A percentile compares a stretch with the other conserved stretches of the same genome.
Evolutionary conservation across 805 yeast genomes (phyloP).

Genomic region (Kuraishia borneana): DNA sequence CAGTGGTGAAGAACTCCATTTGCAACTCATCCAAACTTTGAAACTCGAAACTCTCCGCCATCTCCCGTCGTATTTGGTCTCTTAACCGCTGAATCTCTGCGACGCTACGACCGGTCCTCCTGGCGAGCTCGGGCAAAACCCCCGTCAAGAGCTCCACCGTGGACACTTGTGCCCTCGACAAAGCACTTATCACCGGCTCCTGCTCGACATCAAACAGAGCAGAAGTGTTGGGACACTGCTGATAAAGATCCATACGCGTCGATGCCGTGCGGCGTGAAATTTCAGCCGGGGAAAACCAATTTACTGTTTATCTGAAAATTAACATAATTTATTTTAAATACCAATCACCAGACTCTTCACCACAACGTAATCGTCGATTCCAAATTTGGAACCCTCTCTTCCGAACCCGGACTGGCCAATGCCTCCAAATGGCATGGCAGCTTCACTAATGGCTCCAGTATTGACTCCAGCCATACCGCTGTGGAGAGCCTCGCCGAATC

Average conservation of each 20-base stretch:
- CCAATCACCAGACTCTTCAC: conserved; percentile 54
- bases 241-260: conserved; percentile 6
- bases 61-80: conserved; percentile 8
- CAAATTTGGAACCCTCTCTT: conserved; percentile 69
- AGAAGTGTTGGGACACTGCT: conserved; percentile 6
- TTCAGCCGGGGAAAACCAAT: background rate
- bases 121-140: conserved; percentile 1
- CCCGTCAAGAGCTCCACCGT: conserved; percentile 2
- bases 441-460: conserved; percentile 60
- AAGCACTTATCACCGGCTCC: background rate
- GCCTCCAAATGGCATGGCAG: conserved; percentile 70
- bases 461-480: conserved; percentile 80
- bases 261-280: background rate
- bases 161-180: background rate
- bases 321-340: conserved; percentile 5
- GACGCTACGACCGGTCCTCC: conserved; percentile 1
- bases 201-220: conserved; percentile 4
- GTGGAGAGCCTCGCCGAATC: conserved; percentile 56
- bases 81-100: conserved; percentile 13
- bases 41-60: conserved; percentile 1
- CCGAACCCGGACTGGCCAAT: conserved; percentile 72
- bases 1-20: conserved; percentile 32
- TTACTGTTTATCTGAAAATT: background rate
- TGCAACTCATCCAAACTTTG: background rate
- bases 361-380: conserved; percentile 61